Evolutionary conservation across 2,329 filamentous ascomycete genomes (phyloP).

Genomic region (Arthrobotrys musiformis): DNA sequence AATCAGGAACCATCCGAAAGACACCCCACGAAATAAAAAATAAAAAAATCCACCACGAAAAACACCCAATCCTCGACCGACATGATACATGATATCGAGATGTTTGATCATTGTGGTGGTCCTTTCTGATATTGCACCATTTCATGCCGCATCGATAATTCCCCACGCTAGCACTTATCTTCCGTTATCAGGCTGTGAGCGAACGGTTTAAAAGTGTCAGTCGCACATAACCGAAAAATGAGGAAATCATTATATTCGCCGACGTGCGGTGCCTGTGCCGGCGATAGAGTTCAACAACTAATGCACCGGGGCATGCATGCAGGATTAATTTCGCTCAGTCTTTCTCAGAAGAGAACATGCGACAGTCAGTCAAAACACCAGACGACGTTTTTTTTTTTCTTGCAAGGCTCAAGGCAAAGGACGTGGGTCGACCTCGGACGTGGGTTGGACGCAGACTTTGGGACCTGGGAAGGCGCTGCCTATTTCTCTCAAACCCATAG

Average conservation of each 20-base stretch:
- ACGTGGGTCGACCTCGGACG: constrained; percentile 8
- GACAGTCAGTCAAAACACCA: constrained; percentile 31
- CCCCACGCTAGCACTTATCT: constrained; percentile 30
- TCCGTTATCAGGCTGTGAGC: constrained; percentile 17
- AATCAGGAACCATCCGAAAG: constrained; percentile 1
- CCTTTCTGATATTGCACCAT: constrained; percentile 23
- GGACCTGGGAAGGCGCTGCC: constrained; percentile 8
- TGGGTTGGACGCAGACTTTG: constrained; percentile 12
- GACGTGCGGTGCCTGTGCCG: constrained; percentile 25
- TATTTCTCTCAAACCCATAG: constrained; percentile 40
- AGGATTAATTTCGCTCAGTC: constrained; percentile 50
- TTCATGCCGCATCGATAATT: constrained; percentile 15
- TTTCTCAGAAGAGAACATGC: constrained; percentile 46
- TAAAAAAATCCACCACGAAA: not conserved
- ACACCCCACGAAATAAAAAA: constrained; percentile 19
- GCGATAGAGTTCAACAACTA: constrained; percentile 40
- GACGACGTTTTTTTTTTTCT: constrained; percentile 18
- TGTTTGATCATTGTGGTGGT: constrained; percentile 23
- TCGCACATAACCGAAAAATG: constrained; percentile 54
- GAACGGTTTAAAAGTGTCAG: constrained; percentile 17
- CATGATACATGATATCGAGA: constrained; percentile 2
- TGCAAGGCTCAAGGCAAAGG: not conserved
- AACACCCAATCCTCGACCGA: constrained; percentile 10
- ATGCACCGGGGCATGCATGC: constrained; percentile 38
- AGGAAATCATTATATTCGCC: constrained; percentile 44